Percentiles rank a stretch among this genome's conserved stretches.
phyloP scores from a whole-genome alignment of 495 filamentous ascomycete genomes.

The Filosporella fistucella region DNA sequence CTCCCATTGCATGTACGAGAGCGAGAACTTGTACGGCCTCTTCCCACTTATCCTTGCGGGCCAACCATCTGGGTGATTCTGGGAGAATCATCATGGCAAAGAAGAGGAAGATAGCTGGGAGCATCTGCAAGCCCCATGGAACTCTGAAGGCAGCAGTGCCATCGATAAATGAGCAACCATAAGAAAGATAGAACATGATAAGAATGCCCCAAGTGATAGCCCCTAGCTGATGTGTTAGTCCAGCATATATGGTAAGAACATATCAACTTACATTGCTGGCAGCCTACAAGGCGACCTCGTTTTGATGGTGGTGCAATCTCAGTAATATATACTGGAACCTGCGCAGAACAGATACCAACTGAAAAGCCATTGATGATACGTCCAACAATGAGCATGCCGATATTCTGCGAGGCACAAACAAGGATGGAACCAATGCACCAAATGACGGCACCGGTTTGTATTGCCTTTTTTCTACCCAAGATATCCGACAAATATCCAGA shows the following conservation, averaged over 20 bases:
- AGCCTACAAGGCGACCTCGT: slow-evolving; percentile 65
- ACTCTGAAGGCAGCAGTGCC: slow-evolving; percentile 61
- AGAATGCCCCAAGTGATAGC: slow-evolving; percentile 78
- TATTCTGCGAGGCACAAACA: slow-evolving; percentile 66
- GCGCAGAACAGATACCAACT: slow-evolving; percentile 74
- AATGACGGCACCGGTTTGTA: slow-evolving; percentile 58
- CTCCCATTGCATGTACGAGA: slow-evolving; percentile 63
- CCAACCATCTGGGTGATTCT: slow-evolving; percentile 76
- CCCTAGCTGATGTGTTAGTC: slow-evolving; percentile 30
- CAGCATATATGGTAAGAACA: neutral
- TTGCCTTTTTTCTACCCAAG: slow-evolving; percentile 61
- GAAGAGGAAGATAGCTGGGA: slow-evolving; percentile 63
- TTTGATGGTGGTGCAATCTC: slow-evolving; percentile 66
- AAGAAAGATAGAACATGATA: slow-evolving; percentile 80
- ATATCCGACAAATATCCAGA: slow-evolving; percentile 65
- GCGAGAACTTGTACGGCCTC: slow-evolving; percentile 59
- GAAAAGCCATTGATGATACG: slow-evolving; percentile 73
- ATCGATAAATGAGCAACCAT: slow-evolving; percentile 64
- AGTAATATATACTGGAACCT: slow-evolving; percentile 76
- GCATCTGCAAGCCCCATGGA: slow-evolving; percentile 73
- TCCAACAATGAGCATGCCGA: slow-evolving; percentile 68
- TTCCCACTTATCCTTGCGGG: slow-evolving; percentile 69
- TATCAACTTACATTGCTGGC: slow-evolving; percentile 52
- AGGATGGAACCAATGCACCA: slow-evolving; percentile 67
- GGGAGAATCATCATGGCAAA: slow-evolving; percentile 61